Percentiles rank a stretch among this genome's conserved stretches.
Conservation (phyloP, 2,329 filamentous ascomycete species). For the Fusarium sambucinum region DNA sequence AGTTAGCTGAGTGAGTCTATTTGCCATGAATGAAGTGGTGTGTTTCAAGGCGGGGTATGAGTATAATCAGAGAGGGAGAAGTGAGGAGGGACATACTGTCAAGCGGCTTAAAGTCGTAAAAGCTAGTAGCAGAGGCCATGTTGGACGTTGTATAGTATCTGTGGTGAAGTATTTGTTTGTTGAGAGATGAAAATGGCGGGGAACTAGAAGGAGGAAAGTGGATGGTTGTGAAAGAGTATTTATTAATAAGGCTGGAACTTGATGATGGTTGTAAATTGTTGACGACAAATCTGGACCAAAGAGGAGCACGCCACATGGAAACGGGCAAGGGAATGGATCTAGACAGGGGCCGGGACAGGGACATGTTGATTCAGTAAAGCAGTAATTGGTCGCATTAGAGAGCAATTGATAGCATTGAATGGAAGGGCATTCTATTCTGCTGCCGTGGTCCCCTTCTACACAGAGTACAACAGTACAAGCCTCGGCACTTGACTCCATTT, state of each 20-base stretch:
- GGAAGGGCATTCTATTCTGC: constrained; percentile 14
- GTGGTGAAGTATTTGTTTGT: constrained; percentile 24
- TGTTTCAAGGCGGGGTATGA: constrained; percentile 6
- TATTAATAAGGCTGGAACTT: constrained; percentile 34
- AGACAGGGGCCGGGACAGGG: neutral
- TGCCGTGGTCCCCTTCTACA: neutral
- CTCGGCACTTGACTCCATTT: constrained; percentile 42
- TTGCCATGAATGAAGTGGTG: constrained; percentile 1
- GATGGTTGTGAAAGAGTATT: constrained; percentile 29
- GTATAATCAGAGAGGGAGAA: neutral
- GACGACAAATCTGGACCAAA: constrained; percentile 14
- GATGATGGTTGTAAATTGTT: constrained; percentile 9
- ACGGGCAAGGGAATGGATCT: constrained; percentile 9
- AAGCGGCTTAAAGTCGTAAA: constrained; percentile 87
- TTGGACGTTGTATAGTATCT: constrained; percentile 28
- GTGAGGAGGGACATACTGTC: constrained; percentile 70
- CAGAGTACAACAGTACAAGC: constrained; percentile 23
- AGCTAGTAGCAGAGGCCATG: constrained; percentile 61
- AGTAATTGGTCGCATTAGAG: neutral
- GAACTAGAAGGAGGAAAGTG: constrained; percentile 11
- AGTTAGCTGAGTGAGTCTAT: constrained; percentile 27
- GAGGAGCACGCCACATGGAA: constrained; percentile 28
- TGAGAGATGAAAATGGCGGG: constrained; percentile 35
- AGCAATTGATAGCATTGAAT: constrained; percentile 12
- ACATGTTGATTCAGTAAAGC: constrained; percentile 1